Evolutionary conservation across 345 rosid genomes (phyloP).

Genomic region (Linum trigynum): DNA sequence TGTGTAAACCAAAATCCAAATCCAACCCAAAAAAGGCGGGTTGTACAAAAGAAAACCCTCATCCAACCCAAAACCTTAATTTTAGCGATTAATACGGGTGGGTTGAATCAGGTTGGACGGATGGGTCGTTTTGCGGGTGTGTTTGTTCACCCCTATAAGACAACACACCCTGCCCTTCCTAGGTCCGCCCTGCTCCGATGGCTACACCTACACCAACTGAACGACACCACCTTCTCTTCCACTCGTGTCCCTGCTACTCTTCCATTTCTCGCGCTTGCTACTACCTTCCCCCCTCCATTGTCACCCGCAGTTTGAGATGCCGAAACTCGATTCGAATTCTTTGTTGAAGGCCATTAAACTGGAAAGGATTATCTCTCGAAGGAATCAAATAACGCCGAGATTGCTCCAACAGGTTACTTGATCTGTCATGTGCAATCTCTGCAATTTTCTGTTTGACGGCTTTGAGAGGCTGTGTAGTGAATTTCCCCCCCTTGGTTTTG

Average conservation of each 20-base stretch:
- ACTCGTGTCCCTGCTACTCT: background rate
- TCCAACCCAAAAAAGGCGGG: no score
- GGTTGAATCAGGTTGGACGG: no score
- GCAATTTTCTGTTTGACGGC: background rate
- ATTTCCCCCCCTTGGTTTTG: no score
- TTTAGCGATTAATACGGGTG: no score
- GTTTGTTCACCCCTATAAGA: no score
- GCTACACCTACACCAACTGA: background rate
- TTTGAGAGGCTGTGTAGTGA: no score
- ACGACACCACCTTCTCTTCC: background rate
- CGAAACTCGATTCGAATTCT: background rate
- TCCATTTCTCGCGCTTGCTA: background rate
- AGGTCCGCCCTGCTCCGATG: background rate
- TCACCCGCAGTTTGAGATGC: background rate
- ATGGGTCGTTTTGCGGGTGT: no score
- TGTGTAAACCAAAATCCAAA: no score
- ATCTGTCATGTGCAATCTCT: background rate
- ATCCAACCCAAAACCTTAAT: no score
- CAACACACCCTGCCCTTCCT: no score
- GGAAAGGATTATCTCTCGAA: background rate
- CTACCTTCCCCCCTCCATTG: background rate
- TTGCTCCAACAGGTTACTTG: background rate
- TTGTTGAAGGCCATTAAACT: background rate
- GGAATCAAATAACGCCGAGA: background rate
- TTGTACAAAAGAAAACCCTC: no score